Evolutionary conservation across 1,284 basidiomycete species (phyloP), one percentile per base, ranked within the genome.

Genomic region (Trametes sp.): DNA sequence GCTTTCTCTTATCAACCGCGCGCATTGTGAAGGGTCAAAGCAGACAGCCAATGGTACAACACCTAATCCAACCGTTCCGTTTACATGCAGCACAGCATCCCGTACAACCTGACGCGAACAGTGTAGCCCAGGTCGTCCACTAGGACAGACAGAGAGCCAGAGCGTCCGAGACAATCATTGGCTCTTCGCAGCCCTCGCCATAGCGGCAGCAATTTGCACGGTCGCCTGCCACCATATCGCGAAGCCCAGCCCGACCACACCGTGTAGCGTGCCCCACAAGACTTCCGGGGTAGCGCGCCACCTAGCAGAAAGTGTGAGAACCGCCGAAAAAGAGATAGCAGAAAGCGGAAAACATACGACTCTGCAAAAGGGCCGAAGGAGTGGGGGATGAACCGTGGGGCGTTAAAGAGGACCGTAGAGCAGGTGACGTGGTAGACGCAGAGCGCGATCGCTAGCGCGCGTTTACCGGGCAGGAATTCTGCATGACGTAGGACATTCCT

Each of bases 401-500:
- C 83, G 66, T 90, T 86, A 74, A 86, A 89, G 54, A 94, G 83
- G 44, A 94, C 77, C 0, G 91, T 92, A 0, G 92, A 92, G 41
- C 84, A 84, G 28, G 88, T 77, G 67, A 82, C 87, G 73, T 95
- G 93, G 74, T 94, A 94, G 13, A 94, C 71, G 62, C 90, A 87
- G 6, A 95, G 82, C 14, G 82, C 85, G 53, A 94, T 87, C 0
- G 90, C 93, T 3, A 93, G 77, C 0, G 91, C 93, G 19, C 93
- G 86, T 77, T 95, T 95, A 9, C 92, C 92, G 0, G 93, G 93
- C 4, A 94, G 78, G 75, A 92, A 93, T 70, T 95, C 93, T 87
- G 62, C 26, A 33, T 41, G n/a, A 35, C 48, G n/a, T 54, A 23
- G 42, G 4, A n/a, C 41, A n/a, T 42, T 10, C 23, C 9, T 9